Base-by-base conservation (phyloP, 2,329 filamentous ascomycete species). In the Epichloe coenophiala region DNA sequence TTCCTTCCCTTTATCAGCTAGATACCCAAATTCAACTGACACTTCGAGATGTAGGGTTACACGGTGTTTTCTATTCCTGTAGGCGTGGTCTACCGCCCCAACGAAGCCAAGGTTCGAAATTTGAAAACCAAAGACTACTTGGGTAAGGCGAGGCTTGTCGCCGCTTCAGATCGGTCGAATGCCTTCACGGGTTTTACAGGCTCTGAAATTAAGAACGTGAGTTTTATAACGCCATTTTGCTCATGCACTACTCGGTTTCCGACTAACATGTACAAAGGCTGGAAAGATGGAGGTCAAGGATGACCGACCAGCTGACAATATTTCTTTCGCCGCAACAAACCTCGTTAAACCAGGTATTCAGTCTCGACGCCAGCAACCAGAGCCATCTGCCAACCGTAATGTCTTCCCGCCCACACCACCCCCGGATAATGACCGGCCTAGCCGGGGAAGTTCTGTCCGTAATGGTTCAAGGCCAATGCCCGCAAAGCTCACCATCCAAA, bases 31-130 rank as follows among this genome's bases (percentile, higher is more conserved):
- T 21, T 39, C 7, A 33, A 27, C 51, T 51, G 37, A 53, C 50
- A 15, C 9, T 47, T 46, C 60, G 72, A 51, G 71, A 50, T 37
- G 3, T 54, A 95, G 86, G 93, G 91, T 45, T 98, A 98, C 64
- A 97, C 93, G 0, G 93, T 98, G 41, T 98, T 98, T 70, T 97
- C 90, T 0, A 97, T 97, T 49, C 93, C 93, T 0, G 90, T 97
- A 12, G 93, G 93, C 23, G 87, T 96, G 35, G 80, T 98, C 15
- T 98, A 97, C 68, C 78, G 93, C 52, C 93, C 93, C 21, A 97
- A 96, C 64, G 90, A 95, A 61, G 90, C 93, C 56, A 98, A 98
- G 69, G 93, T 98, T 58, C 94, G 94, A 69, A 98, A 98, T 62
- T 74, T 98, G 61, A 95, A 96, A 73, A 88, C 89, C 21, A 97